A percentile compares a stretch with the other conserved stretches of the same genome.
phyloP scores from a whole-genome alignment of 257 asterid genomes.

The Mentha longifolia region DNA sequence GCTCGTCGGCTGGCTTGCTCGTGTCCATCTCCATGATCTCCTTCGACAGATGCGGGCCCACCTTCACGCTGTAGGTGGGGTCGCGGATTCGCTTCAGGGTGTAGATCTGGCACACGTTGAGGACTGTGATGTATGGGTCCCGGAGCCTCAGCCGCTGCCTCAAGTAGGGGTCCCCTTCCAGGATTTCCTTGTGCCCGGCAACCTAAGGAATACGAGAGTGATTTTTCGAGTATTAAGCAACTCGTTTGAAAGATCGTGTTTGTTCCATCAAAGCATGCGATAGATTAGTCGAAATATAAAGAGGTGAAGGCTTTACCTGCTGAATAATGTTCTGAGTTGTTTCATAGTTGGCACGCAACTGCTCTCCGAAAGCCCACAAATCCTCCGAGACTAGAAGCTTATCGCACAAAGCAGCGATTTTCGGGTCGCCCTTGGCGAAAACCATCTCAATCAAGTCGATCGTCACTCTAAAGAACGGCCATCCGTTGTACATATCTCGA shows the following conservation, averaged over 20 bases:
- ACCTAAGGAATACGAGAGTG: conserved; percentile 46
- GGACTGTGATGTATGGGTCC: conserved; percentile 80
- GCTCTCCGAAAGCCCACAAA: conserved; percentile 72
- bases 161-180: conserved; percentile 97
- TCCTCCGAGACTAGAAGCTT: conserved; percentile 71
- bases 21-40: conserved; percentile 66
- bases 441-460: conserved; percentile 96
- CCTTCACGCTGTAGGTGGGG: conserved; percentile 66
- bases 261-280: background rate
- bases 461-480: conserved; percentile 98
- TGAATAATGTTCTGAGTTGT: conserved; percentile 69
- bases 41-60: conserved; percentile 68
- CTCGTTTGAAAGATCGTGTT: too few relatives aligned
- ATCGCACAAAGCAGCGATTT: conserved; percentile 83
- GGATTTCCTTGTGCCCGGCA: conserved; percentile 83
- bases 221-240: background rate
- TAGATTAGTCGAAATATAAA: background rate
- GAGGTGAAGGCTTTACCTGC: conserved; percentile 48
- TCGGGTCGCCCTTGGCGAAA: conserved; percentile 90
- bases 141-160: conserved; percentile 89
- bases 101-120: conserved; percentile 75
- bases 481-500: conserved; percentile 82
- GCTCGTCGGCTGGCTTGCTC: conserved; percentile 77
- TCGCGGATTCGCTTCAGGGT: conserved; percentile 86
- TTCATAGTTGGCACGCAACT: conserved; percentile 61